Evolutionary conservation across 768 basidiomycete species (phyloP), one percentile per base, ranked within the genome.

Genomic region (Mycena rosella): DNA sequence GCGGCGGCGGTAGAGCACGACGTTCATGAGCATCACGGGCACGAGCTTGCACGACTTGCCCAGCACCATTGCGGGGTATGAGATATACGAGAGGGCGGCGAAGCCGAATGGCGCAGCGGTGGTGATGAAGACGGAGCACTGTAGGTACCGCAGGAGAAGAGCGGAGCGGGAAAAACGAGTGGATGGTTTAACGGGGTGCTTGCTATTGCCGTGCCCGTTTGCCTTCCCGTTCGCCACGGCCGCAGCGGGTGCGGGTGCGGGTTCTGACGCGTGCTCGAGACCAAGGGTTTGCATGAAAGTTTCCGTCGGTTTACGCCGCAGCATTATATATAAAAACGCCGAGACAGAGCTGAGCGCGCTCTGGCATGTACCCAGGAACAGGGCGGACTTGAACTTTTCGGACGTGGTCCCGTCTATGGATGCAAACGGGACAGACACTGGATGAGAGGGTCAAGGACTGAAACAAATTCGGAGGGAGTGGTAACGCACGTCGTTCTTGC

Each of bases 41-140:
- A 99, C 95, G 76, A 99, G 94, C 78, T 99, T 99, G 86, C 98
- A 99, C 0, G 96, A 98, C 79, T 99, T 99, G 58, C 95, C 98
- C 70, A 99, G 91, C 36, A 99, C 96, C 94, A 98, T 97, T 48
- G 97, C 96, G 55, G 98, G 98, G 84, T 98, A 99, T 20, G 96
- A 96, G 76, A 99, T 96, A 81, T 97, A 95, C 27, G 94, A 90
- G 47, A 99, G 91, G 6, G 96, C 90, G 14, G 96, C 93, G 81
- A 99, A 99, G 58, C 97, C 96, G 76, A 99, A 97, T 4, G 97
- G 98, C 24, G 96, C 93, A 2, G 97, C 97, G 42, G 89, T 82
- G 44, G 96, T 96, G 71, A 98, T 94, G 78, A 96, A 91, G 26
- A 92, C 75, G 26, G 96, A 89, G 76, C 95, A 93, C 78, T 95